Evolutionary conservation across 1,139 yeast genomes (phyloP).

Genomic region (Pneumocystis jirovecii): DNA sequence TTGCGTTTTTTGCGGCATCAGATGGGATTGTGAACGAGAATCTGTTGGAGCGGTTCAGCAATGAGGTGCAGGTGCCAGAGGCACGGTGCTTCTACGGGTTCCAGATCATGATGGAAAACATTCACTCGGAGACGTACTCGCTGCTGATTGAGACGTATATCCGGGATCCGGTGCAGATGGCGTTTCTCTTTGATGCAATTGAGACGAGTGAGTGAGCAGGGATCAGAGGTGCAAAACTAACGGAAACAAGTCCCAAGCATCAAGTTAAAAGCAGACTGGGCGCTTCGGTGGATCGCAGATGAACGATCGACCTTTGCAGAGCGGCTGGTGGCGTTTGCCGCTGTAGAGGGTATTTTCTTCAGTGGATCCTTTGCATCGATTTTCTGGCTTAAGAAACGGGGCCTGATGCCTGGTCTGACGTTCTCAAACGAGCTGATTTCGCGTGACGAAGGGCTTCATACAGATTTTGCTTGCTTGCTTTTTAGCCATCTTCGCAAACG

Average conservation of each 20-base stretch:
- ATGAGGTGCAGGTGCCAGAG: constrained; percentile 94
- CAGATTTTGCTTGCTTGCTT: constrained; percentile 92
- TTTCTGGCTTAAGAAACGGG: constrained; percentile 93
- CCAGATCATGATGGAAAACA: constrained; percentile 99
- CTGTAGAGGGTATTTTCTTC: constrained; percentile 97
- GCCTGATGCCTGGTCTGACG: constrained; percentile 95
- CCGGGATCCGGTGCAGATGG: constrained; percentile 86
- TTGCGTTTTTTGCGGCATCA: constrained; percentile 97
- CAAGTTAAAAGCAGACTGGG: constrained; percentile 96
- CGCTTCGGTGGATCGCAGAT: constrained; percentile 86
- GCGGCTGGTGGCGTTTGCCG: constrained; percentile 95
- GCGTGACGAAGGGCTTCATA: constrained; percentile 97
- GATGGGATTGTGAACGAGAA: constrained; percentile 97
- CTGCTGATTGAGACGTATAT: constrained; percentile 84
- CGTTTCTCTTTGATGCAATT: constrained; percentile 79
- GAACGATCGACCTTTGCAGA: constrained; percentile 79
- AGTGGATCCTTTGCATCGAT: constrained; percentile 96
- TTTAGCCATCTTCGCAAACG: constrained; percentile 85
- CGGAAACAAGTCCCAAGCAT: constrained; percentile 49
- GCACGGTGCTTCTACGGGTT: constrained; percentile 98
- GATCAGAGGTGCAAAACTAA: background rate
- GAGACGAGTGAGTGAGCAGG: constrained; percentile 36
- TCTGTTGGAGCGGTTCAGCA: constrained; percentile 89
- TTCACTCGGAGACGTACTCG: constrained; percentile 94
- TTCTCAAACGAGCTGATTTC: constrained; percentile 93